A percentile compares a stretch with the other conserved stretches of the same genome.
phyloP scores from a whole-genome alignment of 768 basidiomycete species.

The Cyclocybe aegerita region DNA sequence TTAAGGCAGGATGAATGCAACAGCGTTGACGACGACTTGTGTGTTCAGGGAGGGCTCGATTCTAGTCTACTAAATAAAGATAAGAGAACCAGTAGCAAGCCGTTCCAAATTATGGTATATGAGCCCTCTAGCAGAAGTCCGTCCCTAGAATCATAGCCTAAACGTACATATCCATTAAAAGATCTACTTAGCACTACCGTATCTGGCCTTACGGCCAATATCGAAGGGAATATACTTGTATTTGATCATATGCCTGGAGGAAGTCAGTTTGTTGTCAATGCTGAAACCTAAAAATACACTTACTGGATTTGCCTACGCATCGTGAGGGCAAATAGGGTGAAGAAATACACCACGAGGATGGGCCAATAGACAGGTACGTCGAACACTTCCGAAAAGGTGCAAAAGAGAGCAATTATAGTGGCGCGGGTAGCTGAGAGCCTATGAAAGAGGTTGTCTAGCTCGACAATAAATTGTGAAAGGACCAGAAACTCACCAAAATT shows the following conservation, averaged over 20 bases:
- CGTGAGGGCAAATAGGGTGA: conserved; percentile 89
- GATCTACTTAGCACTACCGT: conserved; percentile 58
- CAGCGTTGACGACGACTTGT: background rate
- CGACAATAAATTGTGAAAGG: background rate
- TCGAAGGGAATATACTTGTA: conserved; percentile 98
- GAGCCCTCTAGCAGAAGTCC: conserved; percentile 7
- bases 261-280: conserved; percentile 3
- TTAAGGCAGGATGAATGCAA: background rate
- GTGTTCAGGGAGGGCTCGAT: background rate
- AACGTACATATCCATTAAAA: conserved; percentile 4
- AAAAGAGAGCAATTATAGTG: conserved; percentile 74
- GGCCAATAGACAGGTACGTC: conserved; percentile 99
- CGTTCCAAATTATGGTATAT: conserved; percentile 24
- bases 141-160: conserved; percentile 9
- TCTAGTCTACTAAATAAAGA: conserved; percentile 15
- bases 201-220: conserved; percentile 89
- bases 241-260: conserved; percentile 94
- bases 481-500: conserved; percentile 70
- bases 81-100: conserved; percentile 14
- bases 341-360: conserved; percentile 96
- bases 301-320: conserved; percentile 97
- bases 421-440: conserved; percentile 94
- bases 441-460: background rate
- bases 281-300: conserved; percentile 29
- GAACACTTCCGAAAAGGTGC: conserved; percentile 81